Evolutionary conservation across 2,329 filamentous ascomycete species (phyloP), one percentile per base, ranked within the genome.

Genomic region (Penicillium sp.): DNA sequence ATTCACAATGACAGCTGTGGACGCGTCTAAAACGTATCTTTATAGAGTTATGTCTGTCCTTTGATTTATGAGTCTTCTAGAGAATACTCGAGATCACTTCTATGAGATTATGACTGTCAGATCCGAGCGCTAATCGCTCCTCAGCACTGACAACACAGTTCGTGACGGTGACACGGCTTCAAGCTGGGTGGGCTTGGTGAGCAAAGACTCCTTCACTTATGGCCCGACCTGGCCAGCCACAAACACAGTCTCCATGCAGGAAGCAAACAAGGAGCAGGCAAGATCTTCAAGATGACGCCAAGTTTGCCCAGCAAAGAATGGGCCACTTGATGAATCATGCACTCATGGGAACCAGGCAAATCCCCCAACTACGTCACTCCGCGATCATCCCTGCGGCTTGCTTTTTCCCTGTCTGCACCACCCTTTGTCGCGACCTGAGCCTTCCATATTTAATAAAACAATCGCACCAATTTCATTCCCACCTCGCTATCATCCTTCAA

Each of bases 311-410:
- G n/a, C 41, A 31, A 60, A 56, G 31, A 60, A 58, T 57, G 59
- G 57, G 53, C 54, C 50, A 54, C 53, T 62, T 60, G 61, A 70
- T 70, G 68, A 69, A 67, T 69, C 68, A 66, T 67, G 61, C 62
- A 68, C 54, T 62, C 49, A 19, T 55, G 37, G 36, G 52, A 64
- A 61, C 61, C 61, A 62, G 60, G 60, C 55, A 64, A 63, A 63
- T 63, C 56, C 59, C 60, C 61, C 59, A 62, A 67, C 66, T 73
- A 74, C 71, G 71, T 74, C 71, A 74, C 69, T 69, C 58, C 63
- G 54, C 60, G 62, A 71, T 74, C 71, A 73, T 72, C 60, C 65
- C 58, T 60, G 60, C 58, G 58, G 51, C 36, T 57, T 60, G 55
- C 50, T 52, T 53, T 64, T 66, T 67, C 54, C 55, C 54, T 65